These are phyloP conservation scores for Chytriomyces sp. DNA, from an alignment of 192 early-diverging fungal species.

Conservation along the genomic window DNA sequence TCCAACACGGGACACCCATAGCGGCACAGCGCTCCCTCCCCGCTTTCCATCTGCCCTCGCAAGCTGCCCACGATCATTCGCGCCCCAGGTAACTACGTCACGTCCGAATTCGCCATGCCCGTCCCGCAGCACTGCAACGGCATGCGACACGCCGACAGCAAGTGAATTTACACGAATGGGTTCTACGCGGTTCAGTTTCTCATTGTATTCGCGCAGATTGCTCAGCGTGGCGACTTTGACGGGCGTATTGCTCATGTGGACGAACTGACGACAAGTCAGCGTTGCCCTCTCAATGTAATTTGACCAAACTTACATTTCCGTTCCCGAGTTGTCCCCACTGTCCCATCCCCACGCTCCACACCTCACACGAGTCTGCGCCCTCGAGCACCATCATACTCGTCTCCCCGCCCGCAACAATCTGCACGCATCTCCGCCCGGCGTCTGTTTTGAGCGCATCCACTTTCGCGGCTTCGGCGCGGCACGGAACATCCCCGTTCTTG, in stretches of 20 bases:
- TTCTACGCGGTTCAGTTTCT: conserved; percentile 3
- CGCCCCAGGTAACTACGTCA: conserved; percentile 49
- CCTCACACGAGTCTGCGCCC: conserved; percentile 18
- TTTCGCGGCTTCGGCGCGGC: conserved; percentile 3
- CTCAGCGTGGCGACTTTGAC: conserved; percentile 31
- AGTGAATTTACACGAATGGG: conserved; percentile 36
- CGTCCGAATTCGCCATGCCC: conserved; percentile 24
- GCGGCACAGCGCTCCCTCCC: conserved; percentile 23
- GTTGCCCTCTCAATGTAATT: not conserved
- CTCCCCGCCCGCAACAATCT: conserved; percentile 46
- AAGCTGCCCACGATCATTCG: conserved; percentile 38
- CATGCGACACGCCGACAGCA: conserved; percentile 26
- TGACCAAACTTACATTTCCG: conserved; percentile 23
- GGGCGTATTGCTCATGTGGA: conserved; percentile 31
- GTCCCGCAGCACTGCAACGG: conserved; percentile 35
- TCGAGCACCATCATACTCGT: conserved; percentile 41
- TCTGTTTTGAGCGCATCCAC: not conserved
- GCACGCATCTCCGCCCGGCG: conserved; percentile 15
- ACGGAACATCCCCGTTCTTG: conserved; percentile 17
- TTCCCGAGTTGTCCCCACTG: conserved; percentile 47
- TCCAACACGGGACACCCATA: conserved; percentile 5
- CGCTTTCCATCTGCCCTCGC: conserved; percentile 36
- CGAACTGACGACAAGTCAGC: not conserved
- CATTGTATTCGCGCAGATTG: conserved; percentile 36
- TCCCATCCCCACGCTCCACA: conserved; percentile 42